Percentiles rank a stretch among this genome's conserved stretches.
phyloP scores from a whole-genome alignment of 176 grass and related monocot species.

The Eleusine indica region DNA sequence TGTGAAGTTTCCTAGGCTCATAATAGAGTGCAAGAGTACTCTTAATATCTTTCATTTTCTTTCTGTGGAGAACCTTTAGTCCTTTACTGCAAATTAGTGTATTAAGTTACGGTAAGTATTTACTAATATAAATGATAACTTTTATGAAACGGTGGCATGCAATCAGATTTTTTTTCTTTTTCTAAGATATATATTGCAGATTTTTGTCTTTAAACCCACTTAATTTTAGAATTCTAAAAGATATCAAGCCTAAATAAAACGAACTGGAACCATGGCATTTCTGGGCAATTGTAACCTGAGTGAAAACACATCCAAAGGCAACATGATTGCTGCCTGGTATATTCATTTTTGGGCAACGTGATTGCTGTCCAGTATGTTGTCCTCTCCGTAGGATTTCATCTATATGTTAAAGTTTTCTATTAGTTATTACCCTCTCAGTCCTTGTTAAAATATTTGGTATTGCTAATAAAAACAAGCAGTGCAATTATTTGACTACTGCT shows the following conservation, averaged over 20 bases:
- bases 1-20: not conserved
- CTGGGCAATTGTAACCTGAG: not conserved
- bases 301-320: conserved; percentile 5
- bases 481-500: not conserved
- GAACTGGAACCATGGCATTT: not conserved
- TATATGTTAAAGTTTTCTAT: not conserved
- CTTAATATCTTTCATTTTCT: not conserved
- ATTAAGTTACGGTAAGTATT: not conserved
- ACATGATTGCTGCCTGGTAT: conserved; percentile 1
- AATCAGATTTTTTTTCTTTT: not conserved
- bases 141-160: not conserved
- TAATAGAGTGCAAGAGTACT: not conserved
- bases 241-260: not conserved
- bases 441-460: conserved; percentile 20
- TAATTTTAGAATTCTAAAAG: not conserved
- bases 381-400: not conserved
- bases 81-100: conserved; percentile 1
- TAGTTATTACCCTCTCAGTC: not conserved
- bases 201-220: not conserved
- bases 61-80: not conserved
- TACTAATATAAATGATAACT: not conserved
- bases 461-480: not conserved
- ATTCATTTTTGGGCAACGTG: conserved; percentile 18
- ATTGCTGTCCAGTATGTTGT: conserved; percentile 27
- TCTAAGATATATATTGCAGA: conserved; percentile 7